phyloP scores from a whole-genome alignment of 495 filamentous ascomycete genomes.

The Podospora pseudocomata region DNA sequence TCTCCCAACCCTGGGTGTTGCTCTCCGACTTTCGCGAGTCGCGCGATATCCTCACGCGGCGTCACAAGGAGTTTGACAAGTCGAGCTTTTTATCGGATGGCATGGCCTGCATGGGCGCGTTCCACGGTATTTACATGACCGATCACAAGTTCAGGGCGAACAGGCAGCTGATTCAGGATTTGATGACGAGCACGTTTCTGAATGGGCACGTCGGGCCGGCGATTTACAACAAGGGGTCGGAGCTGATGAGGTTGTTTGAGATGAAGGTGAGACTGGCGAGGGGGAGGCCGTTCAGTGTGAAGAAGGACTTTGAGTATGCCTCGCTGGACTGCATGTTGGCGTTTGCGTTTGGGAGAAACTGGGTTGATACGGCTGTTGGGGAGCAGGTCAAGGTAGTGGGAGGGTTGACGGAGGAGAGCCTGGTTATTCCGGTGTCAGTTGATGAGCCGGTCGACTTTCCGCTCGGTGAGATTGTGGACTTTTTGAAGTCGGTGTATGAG shows the following conservation, averaged over 20 bases:
- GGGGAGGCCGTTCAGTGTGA: neutral
- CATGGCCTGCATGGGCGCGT: constrained; percentile 23
- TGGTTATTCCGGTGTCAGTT: neutral
- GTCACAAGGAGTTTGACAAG: constrained; percentile 41
- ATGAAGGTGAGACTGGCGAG: neutral
- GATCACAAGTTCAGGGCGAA: constrained; percentile 23
- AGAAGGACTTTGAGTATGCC: neutral
- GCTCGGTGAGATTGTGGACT: neutral
- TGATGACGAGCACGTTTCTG: constrained; percentile 5
- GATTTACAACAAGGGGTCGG: neutral
- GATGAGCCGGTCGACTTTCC: neutral
- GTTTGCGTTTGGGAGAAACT: neutral
- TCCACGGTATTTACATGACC: constrained; percentile 15
- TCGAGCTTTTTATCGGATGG: constrained; percentile 25
- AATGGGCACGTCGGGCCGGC: constrained; percentile 3
- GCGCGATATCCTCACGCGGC: constrained; percentile 40
- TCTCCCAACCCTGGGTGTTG: neutral
- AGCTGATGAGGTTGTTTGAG: neutral
- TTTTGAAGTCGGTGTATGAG: neutral
- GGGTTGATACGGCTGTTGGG: neutral
- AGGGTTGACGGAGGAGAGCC: neutral
- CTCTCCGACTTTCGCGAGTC: constrained; percentile 24
- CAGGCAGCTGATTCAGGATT: constrained; percentile 3
- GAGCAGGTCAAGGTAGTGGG: neutral
- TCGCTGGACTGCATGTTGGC: neutral